Percentiles rank a stretch among this genome's conserved stretches.
Evolutionary conservation across 192 early-diverging fungal species (phyloP).

Genomic region (Pilobolus umbonatus): DNA sequence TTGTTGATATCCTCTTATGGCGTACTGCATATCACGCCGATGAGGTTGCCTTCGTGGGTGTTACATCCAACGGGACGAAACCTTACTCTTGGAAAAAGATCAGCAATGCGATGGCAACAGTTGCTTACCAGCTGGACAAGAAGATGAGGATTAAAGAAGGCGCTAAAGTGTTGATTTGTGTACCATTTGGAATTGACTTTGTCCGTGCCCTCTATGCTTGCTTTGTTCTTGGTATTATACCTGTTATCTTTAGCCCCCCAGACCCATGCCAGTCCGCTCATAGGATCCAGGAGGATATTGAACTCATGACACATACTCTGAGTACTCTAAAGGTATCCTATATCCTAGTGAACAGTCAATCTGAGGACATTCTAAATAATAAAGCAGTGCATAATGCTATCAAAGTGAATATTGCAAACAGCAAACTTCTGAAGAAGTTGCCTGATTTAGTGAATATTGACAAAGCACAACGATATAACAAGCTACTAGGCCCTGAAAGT

Average conservation of each 20-base stretch:
- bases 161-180: constrained; percentile 59
- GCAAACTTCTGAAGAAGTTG: constrained; percentile 27
- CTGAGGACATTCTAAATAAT: constrained; percentile 65
- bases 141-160: constrained; percentile 50
- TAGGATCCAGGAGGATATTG: constrained; percentile 64
- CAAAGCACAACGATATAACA: constrained; percentile 61
- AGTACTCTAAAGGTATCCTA: constrained; percentile 52
- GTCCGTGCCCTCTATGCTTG: constrained; percentile 70
- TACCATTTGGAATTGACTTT: constrained; percentile 65
- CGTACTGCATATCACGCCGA: constrained; percentile 57
- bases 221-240: constrained; percentile 67
- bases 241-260: constrained; percentile 65
- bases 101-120: constrained; percentile 54
- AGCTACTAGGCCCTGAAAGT: constrained; percentile 53
- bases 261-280: constrained; percentile 52
- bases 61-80: constrained; percentile 53
- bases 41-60: constrained; percentile 53
- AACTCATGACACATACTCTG: constrained; percentile 54
- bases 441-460: constrained; percentile 57
- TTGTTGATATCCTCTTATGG: constrained; percentile 70
- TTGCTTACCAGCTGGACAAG: constrained; percentile 53
- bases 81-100: constrained; percentile 67
- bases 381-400: constrained; percentile 53
- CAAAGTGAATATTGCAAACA: constrained; percentile 40
- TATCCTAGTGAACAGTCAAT: constrained; percentile 57